Base-by-base conservation (phyloP, 2,329 filamentous ascomycete species). In the Xylariaceae sp. region DNA sequence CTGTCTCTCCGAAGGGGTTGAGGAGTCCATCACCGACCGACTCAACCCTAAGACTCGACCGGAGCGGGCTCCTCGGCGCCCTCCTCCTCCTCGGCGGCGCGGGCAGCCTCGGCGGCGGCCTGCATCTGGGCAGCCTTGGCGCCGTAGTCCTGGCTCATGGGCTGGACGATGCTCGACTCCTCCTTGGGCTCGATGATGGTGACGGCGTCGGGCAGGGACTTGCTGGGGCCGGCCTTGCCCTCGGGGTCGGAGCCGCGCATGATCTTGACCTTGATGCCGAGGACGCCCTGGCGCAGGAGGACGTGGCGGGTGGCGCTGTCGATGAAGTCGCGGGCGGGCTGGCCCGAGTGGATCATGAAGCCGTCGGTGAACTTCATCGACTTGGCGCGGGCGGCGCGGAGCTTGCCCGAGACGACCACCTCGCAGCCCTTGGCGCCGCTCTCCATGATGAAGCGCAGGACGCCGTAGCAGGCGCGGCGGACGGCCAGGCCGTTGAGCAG, bases 181-280 rank as follows among this genome's bases (percentile, higher is more conserved):
- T 98, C 92, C 86, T 98, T 98, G 71, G 92, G 93, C 77, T 98
- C 92, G 70, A 96, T 94, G 72, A 98, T 92, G 67, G 90, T 96
- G 68, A 98, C 92, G 65, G 88, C 87, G 68, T 98, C 92, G 55
- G 92, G 92, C 50, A 98, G 86, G 53, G 88, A 81, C 81, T 96
- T 95, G 72, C 89, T 86, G 58, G 90, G 89, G 55, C 92, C 88
- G 59, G 87, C 80, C 83, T 98, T 98, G 81, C 92, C 92, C 73
- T 96, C 88, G 66, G 92, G 92, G 76, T 98, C 92, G 57, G 87
- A 92, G 64, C 92, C 92, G 67, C 93, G 89, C 92, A 98, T 98
- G 75, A 98, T 98, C 89, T 98, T 98, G 71, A 98, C 92, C 82
- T 98, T 98, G 77, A 98, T 98, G 75, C 92, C 92, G 52, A 98